Evolutionary conservation across 2,329 filamentous ascomycete genomes (phyloP).

Genomic region (Cytospora mali): DNA sequence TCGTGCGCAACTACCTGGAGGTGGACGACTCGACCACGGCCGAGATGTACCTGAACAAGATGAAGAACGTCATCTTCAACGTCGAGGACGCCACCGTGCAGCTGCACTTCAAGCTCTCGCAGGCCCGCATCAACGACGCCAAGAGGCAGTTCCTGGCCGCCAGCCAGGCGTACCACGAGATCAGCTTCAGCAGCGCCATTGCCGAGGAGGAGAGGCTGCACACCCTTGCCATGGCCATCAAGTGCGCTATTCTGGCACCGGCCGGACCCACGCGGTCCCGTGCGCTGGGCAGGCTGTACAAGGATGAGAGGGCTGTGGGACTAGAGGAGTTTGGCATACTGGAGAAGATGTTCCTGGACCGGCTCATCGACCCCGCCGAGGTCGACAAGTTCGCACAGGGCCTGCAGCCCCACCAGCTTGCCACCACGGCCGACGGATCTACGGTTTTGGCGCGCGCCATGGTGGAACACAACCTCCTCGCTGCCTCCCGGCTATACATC

Average conservation of each 20-base stretch:
- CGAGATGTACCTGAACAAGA: constrained; percentile 87
- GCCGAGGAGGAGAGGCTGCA: constrained; percentile 83
- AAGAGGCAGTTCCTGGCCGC: constrained; percentile 88
- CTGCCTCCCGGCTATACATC: constrained; percentile 75
- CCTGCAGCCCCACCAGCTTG: constrained; percentile 85
- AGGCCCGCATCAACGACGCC: constrained; percentile 90
- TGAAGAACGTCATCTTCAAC: constrained; percentile 87
- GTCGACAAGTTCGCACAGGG: constrained; percentile 82
- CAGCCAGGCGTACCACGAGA: constrained; percentile 82
- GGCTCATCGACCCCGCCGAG: constrained; percentile 78
- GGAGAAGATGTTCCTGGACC: constrained; percentile 96
- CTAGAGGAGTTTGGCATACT: constrained; percentile 84
- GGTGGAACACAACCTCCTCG: constrained; percentile 93
- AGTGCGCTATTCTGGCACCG: constrained; percentile 88
- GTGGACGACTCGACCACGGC: constrained; percentile 87
- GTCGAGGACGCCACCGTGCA: constrained; percentile 73
- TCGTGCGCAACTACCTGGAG: constrained; percentile 92
- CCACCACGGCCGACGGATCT: constrained; percentile 83
- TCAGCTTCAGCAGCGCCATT: constrained; percentile 77
- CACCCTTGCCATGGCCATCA: constrained; percentile 83
- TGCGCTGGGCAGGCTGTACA: constrained; percentile 82
- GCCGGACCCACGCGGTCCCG: constrained; percentile 84
- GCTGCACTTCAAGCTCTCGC: constrained; percentile 86
- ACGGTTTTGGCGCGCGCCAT: constrained; percentile 93
- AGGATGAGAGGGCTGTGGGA: constrained; percentile 79